Evolutionary conservation across 805 yeast species (phyloP).

Genomic region (Saccharomycopsis vini): DNA sequence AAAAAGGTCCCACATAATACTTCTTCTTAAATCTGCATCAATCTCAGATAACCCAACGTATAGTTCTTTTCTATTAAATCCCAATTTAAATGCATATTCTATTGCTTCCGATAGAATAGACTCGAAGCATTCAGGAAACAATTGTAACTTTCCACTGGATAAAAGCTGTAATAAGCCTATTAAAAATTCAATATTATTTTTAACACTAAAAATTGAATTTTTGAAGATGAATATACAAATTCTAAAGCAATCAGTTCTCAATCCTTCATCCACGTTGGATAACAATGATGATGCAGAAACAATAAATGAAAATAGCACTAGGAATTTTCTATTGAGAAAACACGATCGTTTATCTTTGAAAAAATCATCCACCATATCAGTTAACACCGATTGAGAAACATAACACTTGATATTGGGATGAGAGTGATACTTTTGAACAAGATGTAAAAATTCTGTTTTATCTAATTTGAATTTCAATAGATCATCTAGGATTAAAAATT

Average conservation of each 20-base stretch:
- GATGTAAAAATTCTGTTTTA: not conserved
- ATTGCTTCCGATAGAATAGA: conserved; percentile 3
- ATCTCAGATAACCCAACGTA: conserved; percentile 3
- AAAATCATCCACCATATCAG: conserved; percentile 1
- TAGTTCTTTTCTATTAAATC: conserved; percentile 3
- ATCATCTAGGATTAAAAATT: not conserved
- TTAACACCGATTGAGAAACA: conserved; percentile 4
- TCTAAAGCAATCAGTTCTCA: not conserved
- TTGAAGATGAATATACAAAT: conserved; percentile 4
- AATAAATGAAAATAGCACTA: conserved; percentile 5
- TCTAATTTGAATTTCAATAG: conserved; percentile 2
- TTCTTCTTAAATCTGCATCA: conserved; percentile 5
- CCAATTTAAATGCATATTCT: conserved; percentile 2
- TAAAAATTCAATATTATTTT: conserved; percentile 1
- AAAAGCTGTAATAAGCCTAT: conserved; percentile 4
- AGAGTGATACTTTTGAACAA: conserved; percentile 1
- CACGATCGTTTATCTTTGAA: conserved; percentile 4
- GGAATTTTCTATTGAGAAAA: conserved; percentile 1
- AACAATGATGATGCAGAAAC: not conserved
- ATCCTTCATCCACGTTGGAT: not conserved
- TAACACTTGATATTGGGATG: conserved; percentile 1
- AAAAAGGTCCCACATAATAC: conserved; percentile 8
- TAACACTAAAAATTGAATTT: not conserved
- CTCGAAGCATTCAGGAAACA: conserved; percentile 1
- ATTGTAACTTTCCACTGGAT: not conserved